These are phyloP conservation scores for Pochonia chlamydosporia DNA, from an alignment of 2,329 filamentous ascomycete genomes.

Conservation along the genomic window DNA sequence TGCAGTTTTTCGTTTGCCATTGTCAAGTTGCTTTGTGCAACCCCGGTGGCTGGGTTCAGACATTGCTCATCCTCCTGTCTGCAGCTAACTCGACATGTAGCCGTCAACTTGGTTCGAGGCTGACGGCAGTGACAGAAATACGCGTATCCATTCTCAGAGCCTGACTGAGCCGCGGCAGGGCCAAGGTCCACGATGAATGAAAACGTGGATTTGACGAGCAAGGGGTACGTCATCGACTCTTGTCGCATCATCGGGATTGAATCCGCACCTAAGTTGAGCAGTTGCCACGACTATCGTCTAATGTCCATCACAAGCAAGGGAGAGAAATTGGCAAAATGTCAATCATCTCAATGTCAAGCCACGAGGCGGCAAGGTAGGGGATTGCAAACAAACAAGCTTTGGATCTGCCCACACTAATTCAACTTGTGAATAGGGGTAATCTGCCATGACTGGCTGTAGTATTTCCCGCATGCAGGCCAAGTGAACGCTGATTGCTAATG, in stretches of 20 bases:
- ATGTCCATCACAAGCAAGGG: too few species aligned
- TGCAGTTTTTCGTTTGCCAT: too few species aligned
- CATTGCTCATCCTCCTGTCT: too few species aligned
- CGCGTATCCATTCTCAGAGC: not conserved
- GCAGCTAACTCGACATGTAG: too few species aligned
- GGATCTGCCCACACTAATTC: not conserved
- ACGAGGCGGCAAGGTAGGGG: not conserved
- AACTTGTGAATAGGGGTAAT: not conserved
- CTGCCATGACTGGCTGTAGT: not conserved
- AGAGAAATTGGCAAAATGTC: not conserved
- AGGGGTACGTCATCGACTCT: conserved; percentile 7
- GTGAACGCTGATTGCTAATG: too few species aligned
- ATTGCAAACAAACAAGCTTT: not conserved
- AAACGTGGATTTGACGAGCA: not conserved
- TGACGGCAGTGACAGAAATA: too few species aligned
- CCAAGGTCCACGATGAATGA: not conserved
- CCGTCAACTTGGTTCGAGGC: too few species aligned
- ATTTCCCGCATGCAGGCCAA: not conserved
- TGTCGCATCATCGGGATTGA: conserved; percentile 3
- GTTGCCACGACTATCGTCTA: not conserved
- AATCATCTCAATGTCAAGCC: not conserved
- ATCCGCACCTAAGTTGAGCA: not conserved
- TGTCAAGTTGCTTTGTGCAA: too few species aligned
- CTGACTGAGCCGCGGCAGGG: not conserved
- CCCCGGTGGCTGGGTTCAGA: too few species aligned